Evolutionary conservation across 164 flowering plant species (phyloP), one percentile per base, ranked within the genome.

Genomic region (Warburgia ugandensis): DNA sequence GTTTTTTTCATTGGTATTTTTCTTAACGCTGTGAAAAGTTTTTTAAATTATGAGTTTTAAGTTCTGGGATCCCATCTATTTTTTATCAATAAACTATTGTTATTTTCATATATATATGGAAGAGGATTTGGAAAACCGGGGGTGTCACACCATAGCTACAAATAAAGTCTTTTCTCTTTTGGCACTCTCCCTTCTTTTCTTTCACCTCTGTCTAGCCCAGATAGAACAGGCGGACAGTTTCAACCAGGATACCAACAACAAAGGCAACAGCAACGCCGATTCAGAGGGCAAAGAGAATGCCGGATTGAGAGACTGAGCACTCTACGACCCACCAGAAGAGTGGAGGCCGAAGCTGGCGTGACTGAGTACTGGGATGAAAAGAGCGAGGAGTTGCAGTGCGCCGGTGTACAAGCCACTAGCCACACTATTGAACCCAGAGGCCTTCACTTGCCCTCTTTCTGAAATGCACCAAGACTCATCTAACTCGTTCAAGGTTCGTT

Each of bases 351-450:
- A 50, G 86, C 67, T 1, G 90, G 90, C 7, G 3, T 44, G 10
- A 68, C 62, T 10, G 85, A 82, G 72, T 22, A 54, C 9, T 79
- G 78, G 78, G 69, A 79, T 42, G 60, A 62, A 10, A 60, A 55
- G 35, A 29, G 55, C 9, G 52, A 71, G 30, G 67, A 76, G 60
- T 61, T 81, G 59, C 57, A 54, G 52, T 81, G 88, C 39, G 77
- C 82, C 22, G 78, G 82, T 6, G 77, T 73, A 14, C 61, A 77
- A 4, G 55, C 68, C 17, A 28, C 46, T 4, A 58, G 79, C 3
- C 27, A 32, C 26, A 58, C 55, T 29, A 69, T 81, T 17, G 57
- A 66, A 5, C 75, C 70, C 36, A 50, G 53, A 0, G 83, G 80
- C 54, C 83, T 83, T 41, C 56, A 63, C 49, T 50, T 77, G 67